These are phyloP conservation scores for Fonsecaea pugnacius DNA, from an alignment of 2,329 filamentous ascomycete species.

Conservation along the genomic window DNA sequence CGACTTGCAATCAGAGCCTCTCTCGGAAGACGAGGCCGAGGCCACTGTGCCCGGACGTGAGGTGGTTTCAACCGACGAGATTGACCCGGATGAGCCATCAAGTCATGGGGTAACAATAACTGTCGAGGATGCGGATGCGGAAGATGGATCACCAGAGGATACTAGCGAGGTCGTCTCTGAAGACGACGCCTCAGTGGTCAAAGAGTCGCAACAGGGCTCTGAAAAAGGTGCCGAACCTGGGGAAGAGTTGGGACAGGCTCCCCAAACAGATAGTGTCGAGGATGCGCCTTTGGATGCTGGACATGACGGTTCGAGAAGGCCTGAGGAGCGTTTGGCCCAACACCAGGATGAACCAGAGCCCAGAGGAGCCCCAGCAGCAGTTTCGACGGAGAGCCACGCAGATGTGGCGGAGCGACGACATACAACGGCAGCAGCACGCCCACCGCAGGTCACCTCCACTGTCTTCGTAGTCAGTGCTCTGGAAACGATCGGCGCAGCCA, in stretches of 20 bases:
- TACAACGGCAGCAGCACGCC: constrained; percentile 54
- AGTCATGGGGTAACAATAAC: constrained; percentile 35
- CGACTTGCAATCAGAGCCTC: constrained; percentile 17
- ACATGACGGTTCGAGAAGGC: constrained; percentile 10
- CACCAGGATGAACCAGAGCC: constrained; percentile 35
- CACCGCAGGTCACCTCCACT: constrained; percentile 82
- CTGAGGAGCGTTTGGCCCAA: constrained; percentile 31
- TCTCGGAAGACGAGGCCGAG: constrained; percentile 35
- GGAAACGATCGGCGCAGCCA: constrained; percentile 87
- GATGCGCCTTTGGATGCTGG: constrained; percentile 6
- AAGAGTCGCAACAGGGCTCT: constrained; percentile 25
- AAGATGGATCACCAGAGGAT: constrained; percentile 26
- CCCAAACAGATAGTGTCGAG: background rate
- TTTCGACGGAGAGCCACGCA: constrained; percentile 10
- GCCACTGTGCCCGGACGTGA: constrained; percentile 28
- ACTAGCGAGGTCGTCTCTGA: constrained; percentile 32
- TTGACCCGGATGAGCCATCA: constrained; percentile 1
- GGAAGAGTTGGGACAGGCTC: constrained; percentile 18
- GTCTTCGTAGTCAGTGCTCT: constrained; percentile 94
- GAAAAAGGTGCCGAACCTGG: constrained; percentile 25
- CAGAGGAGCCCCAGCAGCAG: constrained; percentile 2
- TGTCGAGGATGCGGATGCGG: constrained; percentile 37
- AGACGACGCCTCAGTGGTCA: constrained; percentile 28
- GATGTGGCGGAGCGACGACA: constrained; percentile 65
- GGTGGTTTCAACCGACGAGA: constrained; percentile 38